Conservation (phyloP, 345 rosid species). For the Salix suchowensis region DNA sequence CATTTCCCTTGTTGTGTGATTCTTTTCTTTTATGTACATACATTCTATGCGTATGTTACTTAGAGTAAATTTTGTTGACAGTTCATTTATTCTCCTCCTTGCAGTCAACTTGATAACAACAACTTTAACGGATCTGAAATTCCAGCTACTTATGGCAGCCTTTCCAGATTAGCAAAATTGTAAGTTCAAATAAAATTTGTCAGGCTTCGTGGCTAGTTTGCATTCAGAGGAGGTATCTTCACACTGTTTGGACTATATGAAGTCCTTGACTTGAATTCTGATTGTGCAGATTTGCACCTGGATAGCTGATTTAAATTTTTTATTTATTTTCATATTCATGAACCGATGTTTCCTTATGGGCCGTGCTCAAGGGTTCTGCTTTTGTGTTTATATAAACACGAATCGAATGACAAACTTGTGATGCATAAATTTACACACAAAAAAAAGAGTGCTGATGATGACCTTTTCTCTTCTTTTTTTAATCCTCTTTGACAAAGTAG, state of each 20-base stretch:
- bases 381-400: neutral
- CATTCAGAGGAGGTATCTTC: neutral
- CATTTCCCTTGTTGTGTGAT: neutral
- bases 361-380: neutral
- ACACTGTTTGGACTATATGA: neutral
- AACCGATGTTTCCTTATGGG: neutral
- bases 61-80: neutral
- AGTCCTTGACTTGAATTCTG: neutral
- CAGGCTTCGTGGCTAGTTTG: neutral
- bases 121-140: slow-evolving; percentile 61
- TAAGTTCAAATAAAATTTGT: slow-evolving; percentile 18
- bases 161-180: slow-evolving; percentile 60
- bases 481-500: slow-evolving; percentile 40
- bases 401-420: neutral
- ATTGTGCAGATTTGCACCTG: neutral
- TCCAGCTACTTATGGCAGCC: slow-evolving; percentile 59
- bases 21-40: neutral
- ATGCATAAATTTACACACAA: neutral
- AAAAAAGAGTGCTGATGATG: slow-evolving; percentile 6
- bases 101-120: slow-evolving; percentile 92
- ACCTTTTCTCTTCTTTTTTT: slow-evolving; percentile 3
- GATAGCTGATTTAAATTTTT: neutral
- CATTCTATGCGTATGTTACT: neutral
- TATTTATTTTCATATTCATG: neutral
- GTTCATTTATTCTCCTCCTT: slow-evolving; percentile 17